Percentiles rank a stretch among this genome's conserved stretches.
Conservation (phyloP, 2,329 filamentous ascomycete species). For the Penicillium sp. region DNA sequence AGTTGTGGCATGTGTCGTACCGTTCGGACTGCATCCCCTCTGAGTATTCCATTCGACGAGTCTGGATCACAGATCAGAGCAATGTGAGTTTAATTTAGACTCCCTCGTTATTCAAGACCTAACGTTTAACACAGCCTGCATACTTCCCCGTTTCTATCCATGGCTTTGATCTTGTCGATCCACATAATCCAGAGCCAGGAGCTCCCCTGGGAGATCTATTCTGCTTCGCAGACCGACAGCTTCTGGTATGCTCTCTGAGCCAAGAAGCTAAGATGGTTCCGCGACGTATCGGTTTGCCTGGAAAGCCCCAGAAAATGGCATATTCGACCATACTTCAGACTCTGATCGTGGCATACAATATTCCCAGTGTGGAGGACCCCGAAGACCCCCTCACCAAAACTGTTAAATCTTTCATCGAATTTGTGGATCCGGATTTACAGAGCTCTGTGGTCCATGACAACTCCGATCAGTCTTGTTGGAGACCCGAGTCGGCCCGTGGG, state of each 20-base stretch:
- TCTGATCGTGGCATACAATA: conserved; percentile 51
- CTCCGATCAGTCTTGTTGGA: conserved; percentile 12
- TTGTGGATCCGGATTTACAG: conserved; percentile 40
- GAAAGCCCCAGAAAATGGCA: conserved; percentile 43
- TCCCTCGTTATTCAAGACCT: neutral
- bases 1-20: conserved; percentile 40
- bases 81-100: conserved; percentile 32
- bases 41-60: conserved; percentile 33
- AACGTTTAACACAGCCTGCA: conserved; percentile 31
- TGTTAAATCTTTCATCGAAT: conserved; percentile 37
- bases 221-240: conserved; percentile 48
- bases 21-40: conserved; percentile 20
- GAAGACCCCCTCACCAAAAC: conserved; percentile 31
- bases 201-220: conserved; percentile 46
- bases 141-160: conserved; percentile 38
- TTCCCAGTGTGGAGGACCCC: conserved; percentile 26
- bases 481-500: conserved; percentile 18
- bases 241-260: conserved; percentile 51
- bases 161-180: conserved; percentile 37
- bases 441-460: conserved; percentile 14
- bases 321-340: conserved; percentile 49
- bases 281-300: conserved; percentile 40
- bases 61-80: conserved; percentile 46
- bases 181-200: conserved; percentile 19
- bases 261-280: conserved; percentile 42